Evolutionary conservation across 169 alveolate species (phyloP).

Genomic region (Plasmodium yoelii): DNA sequence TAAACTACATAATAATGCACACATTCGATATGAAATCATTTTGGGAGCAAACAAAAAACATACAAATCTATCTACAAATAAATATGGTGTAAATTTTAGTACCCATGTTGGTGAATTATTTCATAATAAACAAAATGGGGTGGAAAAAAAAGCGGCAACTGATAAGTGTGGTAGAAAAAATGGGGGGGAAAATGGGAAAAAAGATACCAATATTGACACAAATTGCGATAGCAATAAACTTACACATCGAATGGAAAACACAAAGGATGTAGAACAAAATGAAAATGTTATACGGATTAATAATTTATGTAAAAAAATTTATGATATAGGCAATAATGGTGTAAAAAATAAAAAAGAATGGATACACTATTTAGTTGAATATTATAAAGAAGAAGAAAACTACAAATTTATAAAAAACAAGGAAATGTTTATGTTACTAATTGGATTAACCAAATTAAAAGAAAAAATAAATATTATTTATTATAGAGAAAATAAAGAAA

Average conservation of each 20-base stretch:
- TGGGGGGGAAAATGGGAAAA: background rate
- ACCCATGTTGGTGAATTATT: no score
- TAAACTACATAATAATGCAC: no score
- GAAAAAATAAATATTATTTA: background rate
- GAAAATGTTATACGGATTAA: constrained; percentile 1
- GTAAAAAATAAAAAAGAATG: constrained; percentile 51
- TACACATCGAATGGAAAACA: background rate
- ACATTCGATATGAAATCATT: no score
- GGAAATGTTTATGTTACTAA: constrained; percentile 28
- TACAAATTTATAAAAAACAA: constrained; percentile 15
- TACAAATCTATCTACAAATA: no score
- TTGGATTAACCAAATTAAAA: constrained; percentile 48
- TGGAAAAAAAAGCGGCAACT: background rate
- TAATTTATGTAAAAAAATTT: constrained; percentile 50
- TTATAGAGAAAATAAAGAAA: background rate
- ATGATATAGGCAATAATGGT: constrained; percentile 27
- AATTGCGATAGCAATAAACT: background rate
- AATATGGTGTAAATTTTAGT: no score
- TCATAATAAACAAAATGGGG: background rate
- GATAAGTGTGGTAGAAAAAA: no score
- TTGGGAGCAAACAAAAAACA: no score
- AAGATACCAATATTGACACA: no score
- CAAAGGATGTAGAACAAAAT: background rate
- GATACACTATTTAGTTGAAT: constrained; percentile 27
- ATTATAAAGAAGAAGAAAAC: constrained; percentile 22